Percentiles rank a stretch among this genome's conserved stretches.
Conservation (phyloP, 1,284 basidiomycete species). For the Malassezia nana region DNA sequence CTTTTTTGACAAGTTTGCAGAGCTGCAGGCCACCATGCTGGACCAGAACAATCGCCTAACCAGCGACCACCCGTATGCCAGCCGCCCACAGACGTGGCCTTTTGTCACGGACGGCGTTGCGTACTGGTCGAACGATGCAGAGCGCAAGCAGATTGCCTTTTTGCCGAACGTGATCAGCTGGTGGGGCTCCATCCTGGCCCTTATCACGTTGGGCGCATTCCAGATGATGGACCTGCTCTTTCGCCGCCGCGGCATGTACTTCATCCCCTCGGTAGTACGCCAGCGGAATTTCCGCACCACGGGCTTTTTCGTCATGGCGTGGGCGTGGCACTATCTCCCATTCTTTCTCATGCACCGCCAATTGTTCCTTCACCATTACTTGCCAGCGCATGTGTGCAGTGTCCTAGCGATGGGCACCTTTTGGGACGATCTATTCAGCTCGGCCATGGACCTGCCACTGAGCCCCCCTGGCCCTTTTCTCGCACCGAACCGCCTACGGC, state of each 20-base stretch:
- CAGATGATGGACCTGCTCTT: slow-evolving; percentile 79
- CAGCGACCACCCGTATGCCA: slow-evolving; percentile 88
- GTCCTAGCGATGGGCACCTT: slow-evolving; percentile 82
- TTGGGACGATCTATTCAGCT: slow-evolving; percentile 64
- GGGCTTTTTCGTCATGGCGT: slow-evolving; percentile 86
- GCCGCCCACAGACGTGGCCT: slow-evolving; percentile 90
- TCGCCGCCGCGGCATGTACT: slow-evolving; percentile 69
- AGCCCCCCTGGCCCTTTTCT: slow-evolving; percentile 56
- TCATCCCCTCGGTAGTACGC: slow-evolving; percentile 68
- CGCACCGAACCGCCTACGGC: slow-evolving; percentile 8
- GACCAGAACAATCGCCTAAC: slow-evolving; percentile 95
- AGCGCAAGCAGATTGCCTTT: slow-evolving; percentile 85
- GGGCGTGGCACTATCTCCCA: slow-evolving; percentile 91
- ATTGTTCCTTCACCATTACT: slow-evolving; percentile 83
- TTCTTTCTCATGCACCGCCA: slow-evolving; percentile 98
- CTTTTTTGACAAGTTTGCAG: slow-evolving; percentile 89
- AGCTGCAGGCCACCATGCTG: slow-evolving; percentile 88
- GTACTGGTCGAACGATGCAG: slow-evolving; percentile 80
- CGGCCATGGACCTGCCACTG: slow-evolving; percentile 80
- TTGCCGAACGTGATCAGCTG: slow-evolving; percentile 88
- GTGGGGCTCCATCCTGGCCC: slow-evolving; percentile 79
- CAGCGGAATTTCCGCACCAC: slow-evolving; percentile 84
- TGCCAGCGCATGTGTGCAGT: slow-evolving; percentile 71
- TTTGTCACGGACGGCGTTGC: slow-evolving; percentile 89
- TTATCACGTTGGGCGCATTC: slow-evolving; percentile 81